Base-by-base conservation (phyloP, 2,329 filamentous ascomycete genomes). In the Penicillium sp. region DNA sequence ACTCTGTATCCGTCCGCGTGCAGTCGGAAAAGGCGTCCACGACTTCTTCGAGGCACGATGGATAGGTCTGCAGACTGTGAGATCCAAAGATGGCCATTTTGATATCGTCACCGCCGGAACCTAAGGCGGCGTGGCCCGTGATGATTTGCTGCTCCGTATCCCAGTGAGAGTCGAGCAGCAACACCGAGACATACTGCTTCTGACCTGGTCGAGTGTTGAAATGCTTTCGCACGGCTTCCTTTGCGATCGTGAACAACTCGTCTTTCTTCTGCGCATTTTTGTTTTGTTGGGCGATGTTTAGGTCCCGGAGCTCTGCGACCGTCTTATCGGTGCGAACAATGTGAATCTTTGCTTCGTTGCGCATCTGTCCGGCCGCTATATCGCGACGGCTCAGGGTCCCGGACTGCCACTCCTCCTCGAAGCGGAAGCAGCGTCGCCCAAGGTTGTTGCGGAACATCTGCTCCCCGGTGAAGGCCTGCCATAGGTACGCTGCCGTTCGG, bases 381-480 rank as follows among this genome's bases (percentile, higher is more conserved):
- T 98, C 95, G 39, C 89, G 86, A 64, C 84, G 83, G 58, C 90
- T 93, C 57, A 91, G 82, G 1, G 90, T 90, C 8, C 93, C 93
- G 3, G 86, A 86, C 59, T 90, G 90, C 95, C 95, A 98, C 71
- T 96, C 90, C 74, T 99, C 95, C 67, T 98, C 95, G 61, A 96
- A 93, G 44, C 93, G 84, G 74, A 97, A 98, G 52, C 86, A 88
- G 56, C 93, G 86, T 57, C 93, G 85, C 10, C 93, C 92, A 64
- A 98, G 86, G 59, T 89, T 90, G 71, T 96, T 90, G 61, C 91
- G 87, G 73, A 86, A 89, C 93, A 98, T 98, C 72, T 98, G 93
- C 73, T 99, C 95, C 7, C 91, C 91, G 0, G 93, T 98, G 69
- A 96, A 98, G 8, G 93, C 91, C 73, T 99, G 95, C 93, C 95